phyloP scores from a whole-genome alignment of 805 yeast genomes.

The Ogataea minuta region DNA sequence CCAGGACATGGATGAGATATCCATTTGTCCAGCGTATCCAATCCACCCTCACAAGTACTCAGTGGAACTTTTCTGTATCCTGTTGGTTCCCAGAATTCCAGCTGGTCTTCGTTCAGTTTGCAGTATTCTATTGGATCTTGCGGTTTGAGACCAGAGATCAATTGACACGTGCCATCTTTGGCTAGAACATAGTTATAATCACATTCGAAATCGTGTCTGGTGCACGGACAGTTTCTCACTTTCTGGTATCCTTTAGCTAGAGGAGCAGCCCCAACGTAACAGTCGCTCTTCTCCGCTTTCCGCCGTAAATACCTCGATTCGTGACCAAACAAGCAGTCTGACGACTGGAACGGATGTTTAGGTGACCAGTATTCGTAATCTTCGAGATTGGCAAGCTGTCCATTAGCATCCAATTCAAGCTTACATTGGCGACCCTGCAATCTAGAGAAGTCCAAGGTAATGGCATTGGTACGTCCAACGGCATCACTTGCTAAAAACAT shows the following conservation, averaged over 20 bases:
- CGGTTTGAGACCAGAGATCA: conserved; percentile 72
- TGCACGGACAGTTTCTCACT: conserved; percentile 72
- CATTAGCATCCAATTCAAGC: conserved; percentile 39
- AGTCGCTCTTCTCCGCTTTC: conserved; percentile 52
- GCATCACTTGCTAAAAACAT: conserved; percentile 57
- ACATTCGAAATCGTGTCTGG: conserved; percentile 88
- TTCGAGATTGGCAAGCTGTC: conserved; percentile 30
- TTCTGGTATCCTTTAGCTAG: conserved; percentile 55
- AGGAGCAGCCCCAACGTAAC: conserved; percentile 69
- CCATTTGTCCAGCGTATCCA: conserved; percentile 63
- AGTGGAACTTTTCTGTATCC: conserved; percentile 87
- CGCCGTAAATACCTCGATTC: conserved; percentile 59
- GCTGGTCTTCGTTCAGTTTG: conserved; percentile 44
- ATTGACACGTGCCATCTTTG: conserved; percentile 78
- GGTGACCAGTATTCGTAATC: conserved; percentile 71
- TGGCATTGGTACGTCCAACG: conserved; percentile 30
- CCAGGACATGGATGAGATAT: conserved; percentile 84
- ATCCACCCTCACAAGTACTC: conserved; percentile 84
- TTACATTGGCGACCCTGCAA: conserved; percentile 54
- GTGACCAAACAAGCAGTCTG: conserved; percentile 70
- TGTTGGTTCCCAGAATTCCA: conserved; percentile 82
- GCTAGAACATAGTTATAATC: conserved; percentile 78
- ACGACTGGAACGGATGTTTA: conserved; percentile 48
- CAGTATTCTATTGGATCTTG: conserved; percentile 65
- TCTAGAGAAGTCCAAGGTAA: conserved; percentile 57